Percentiles rank a stretch among this genome's conserved stretches.
Conservation (phyloP, 2,329 filamentous ascomycete genomes). For the Paracamarosporium sp. region DNA sequence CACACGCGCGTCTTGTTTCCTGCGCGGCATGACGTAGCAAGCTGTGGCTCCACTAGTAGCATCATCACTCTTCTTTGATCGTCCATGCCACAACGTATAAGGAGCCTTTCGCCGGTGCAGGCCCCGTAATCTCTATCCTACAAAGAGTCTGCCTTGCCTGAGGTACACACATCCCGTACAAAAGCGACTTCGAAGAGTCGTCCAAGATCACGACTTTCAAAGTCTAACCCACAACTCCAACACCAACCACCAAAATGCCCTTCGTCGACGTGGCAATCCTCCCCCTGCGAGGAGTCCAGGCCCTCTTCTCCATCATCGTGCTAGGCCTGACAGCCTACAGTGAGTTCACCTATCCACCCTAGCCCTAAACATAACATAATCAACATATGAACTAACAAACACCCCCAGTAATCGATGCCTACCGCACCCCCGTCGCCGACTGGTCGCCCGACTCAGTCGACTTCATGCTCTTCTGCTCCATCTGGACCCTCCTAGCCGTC, state of each 20-base stretch:
- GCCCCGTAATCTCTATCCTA: not conserved
- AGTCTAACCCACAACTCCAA: not conserved
- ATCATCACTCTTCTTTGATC: not conserved
- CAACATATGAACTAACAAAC: conserved; percentile 17
- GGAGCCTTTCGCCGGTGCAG: not conserved
- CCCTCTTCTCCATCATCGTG: conserved; percentile 75
- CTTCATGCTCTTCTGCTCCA: conserved; percentile 80
- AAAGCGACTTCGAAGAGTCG: too few species aligned
- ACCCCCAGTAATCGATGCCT: conserved; percentile 55
- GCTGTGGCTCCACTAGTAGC: not conserved
- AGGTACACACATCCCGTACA: too few species aligned
- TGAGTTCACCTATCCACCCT: conserved; percentile 50
- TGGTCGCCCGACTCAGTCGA: conserved; percentile 65
- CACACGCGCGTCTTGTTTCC: conserved; percentile 8
- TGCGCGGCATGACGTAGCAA: not conserved
- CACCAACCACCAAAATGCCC: conserved; percentile 5
- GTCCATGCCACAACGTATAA: conserved; percentile 4
- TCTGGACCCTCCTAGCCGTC: conserved; percentile 76
- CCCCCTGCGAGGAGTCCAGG: conserved; percentile 72
- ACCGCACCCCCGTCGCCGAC: conserved; percentile 56
- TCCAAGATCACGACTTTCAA: not conserved
- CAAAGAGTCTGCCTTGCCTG: not conserved
- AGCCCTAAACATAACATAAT: not conserved
- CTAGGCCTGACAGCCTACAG: conserved; percentile 79
- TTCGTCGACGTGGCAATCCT: conserved; percentile 49